Conservation (phyloP, 176 grass and related monocot species). For the Oryza glaberrima region DNA sequence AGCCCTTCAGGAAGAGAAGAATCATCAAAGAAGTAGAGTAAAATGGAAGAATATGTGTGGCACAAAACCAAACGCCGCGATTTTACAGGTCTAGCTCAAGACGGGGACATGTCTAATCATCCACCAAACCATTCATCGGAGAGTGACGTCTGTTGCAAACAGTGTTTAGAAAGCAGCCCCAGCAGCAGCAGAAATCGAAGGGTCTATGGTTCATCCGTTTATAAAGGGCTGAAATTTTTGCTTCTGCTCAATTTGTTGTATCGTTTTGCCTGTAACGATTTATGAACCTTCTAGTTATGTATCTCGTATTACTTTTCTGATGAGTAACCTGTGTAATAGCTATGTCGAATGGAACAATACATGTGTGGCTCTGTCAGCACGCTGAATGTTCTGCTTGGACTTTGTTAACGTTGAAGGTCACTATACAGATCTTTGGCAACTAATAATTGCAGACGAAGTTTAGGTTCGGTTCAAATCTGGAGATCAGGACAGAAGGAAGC, state of each 20-base stretch:
- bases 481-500: too few relatives aligned
- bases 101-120: not conserved
- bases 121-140: not conserved
- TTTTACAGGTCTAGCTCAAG: not conserved
- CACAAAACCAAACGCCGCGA: not conserved
- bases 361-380: not conserved
- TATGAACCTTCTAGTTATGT: not conserved
- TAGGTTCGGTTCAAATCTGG: too few relatives aligned
- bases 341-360: not conserved
- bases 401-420: too few relatives aligned
- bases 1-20: constrained; percentile 91
- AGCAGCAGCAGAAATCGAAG: not conserved
- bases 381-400: too few relatives aligned
- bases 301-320: not conserved
- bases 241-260: not conserved
- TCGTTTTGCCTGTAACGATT: not conserved
- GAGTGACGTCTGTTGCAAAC: not conserved
- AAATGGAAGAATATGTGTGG: not conserved
- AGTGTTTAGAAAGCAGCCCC: not conserved
- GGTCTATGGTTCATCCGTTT: not conserved
- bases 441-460: too few relatives aligned
- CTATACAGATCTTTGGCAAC: too few relatives aligned
- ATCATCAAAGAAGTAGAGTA: constrained; percentile 89
- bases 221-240: not conserved
- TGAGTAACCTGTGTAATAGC: not conserved